phyloP scores from a whole-genome alignment of 805 yeast genomes.

The Sugiyamaella chiloensis region DNA sequence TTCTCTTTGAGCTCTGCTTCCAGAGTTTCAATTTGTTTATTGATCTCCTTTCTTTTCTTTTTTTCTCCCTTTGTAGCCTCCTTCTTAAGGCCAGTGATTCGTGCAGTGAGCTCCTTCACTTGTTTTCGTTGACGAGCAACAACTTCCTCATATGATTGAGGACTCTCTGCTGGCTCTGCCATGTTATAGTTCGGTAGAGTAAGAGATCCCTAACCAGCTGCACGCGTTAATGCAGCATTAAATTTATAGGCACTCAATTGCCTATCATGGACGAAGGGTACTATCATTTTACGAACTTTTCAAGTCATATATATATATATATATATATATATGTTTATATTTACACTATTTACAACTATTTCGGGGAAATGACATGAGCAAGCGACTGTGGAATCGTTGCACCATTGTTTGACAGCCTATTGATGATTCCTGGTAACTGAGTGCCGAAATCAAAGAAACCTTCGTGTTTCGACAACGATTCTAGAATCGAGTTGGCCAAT shows the following conservation, averaged over 20 bases:
- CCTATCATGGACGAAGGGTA: no score
- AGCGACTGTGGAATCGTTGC: conserved; percentile 11
- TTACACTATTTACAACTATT: conserved; percentile 4
- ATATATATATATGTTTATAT: no score
- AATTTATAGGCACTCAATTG: no score
- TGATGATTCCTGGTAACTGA: conserved; percentile 11
- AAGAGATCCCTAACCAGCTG: no score
- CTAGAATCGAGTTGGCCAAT: conserved; percentile 11
- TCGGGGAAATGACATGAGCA: not conserved
- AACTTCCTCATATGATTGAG: conserved; percentile 47
- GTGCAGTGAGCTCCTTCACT: conserved; percentile 59
- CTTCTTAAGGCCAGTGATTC: conserved; percentile 72
- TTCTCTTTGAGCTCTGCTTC: conserved; percentile 51
- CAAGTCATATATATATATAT: no score
- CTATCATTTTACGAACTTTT: no score
- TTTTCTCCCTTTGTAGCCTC: conserved; percentile 69
- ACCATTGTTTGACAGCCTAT: conserved; percentile 8
- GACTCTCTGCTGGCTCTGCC: no score
- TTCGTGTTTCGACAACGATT: conserved; percentile 4
- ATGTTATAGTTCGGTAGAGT: no score
- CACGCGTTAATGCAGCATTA: no score
- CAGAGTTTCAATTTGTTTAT: conserved; percentile 55
- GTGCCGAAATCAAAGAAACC: conserved; percentile 15
- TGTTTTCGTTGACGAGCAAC: conserved; percentile 67
- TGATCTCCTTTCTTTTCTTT: conserved; percentile 60